Conservation (phyloP, 2,329 filamentous ascomycete species). For the Hymenoscyphus occultus region DNA sequence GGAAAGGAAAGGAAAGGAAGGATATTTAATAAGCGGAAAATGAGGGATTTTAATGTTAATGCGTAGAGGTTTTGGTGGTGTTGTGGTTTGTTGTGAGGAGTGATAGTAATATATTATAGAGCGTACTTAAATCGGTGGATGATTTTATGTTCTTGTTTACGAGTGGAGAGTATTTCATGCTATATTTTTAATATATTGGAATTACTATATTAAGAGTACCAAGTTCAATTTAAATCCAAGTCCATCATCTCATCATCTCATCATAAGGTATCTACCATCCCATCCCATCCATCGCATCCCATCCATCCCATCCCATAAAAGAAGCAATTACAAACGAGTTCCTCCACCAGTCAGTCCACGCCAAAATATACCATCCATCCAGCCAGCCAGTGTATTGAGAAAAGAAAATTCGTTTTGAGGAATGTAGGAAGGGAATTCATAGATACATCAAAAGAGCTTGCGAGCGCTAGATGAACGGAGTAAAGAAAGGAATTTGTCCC, state of each 20-base stretch:
- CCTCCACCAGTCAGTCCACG: neutral
- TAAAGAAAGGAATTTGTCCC: neutral
- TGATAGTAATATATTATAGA: no score
- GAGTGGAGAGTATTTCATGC: no score
- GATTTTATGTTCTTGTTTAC: no score
- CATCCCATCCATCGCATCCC: neutral
- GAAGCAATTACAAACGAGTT: neutral
- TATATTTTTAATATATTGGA: no score
- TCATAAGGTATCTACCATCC: neutral
- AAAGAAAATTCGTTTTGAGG: neutral
- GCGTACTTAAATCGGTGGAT: no score
- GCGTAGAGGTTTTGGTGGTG: no score
- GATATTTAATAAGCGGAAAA: no score
- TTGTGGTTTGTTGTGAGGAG: no score
- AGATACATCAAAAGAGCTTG: neutral
- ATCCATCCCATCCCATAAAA: neutral
- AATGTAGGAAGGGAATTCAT: neutral
- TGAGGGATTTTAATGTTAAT: no score
- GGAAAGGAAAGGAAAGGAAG: no score
- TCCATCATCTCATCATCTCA: neutral
- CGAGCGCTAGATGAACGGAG: neutral
- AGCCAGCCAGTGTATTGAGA: neutral
- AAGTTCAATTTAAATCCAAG: no score
- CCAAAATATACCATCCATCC: neutral
- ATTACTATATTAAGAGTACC: no score